phyloP scores from a whole-genome alignment of 2,329 filamentous ascomycete species.

The Samsoniella hepiali region DNA sequence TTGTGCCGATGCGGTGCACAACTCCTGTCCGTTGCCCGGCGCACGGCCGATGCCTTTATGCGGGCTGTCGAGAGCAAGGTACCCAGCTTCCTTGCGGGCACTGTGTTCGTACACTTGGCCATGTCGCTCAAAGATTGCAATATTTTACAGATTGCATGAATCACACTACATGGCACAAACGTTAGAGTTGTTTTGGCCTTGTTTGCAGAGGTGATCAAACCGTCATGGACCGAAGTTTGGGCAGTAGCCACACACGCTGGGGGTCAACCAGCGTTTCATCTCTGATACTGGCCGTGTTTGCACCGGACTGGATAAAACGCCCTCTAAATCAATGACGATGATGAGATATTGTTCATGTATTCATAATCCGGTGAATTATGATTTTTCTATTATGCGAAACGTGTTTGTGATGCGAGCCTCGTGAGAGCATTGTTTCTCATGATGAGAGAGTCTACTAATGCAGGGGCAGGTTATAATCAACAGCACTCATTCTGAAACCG shows the following conservation, averaged over 20 bases:
- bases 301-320: not conserved
- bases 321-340: not conserved
- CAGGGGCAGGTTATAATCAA: not conserved
- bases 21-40: not conserved
- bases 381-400: not conserved
- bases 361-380: not conserved
- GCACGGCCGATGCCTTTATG: conserved; percentile 5
- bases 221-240: not conserved
- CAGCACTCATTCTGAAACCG: no score
- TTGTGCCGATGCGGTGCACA: not conserved
- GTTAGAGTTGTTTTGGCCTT: not conserved
- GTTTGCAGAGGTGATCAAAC: not conserved
- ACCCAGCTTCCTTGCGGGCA: no score
- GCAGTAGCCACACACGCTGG: not conserved
- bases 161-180: no score
- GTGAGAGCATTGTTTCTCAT: no score
- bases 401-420: not conserved
- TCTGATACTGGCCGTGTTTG: conserved; percentile 9
- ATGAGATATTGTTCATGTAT: not conserved
- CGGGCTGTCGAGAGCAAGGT: not conserved
- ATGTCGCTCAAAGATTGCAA: not conserved
- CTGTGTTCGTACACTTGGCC: not conserved
- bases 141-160: not conserved
- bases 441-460: not conserved
- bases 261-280: not conserved